These are phyloP conservation scores for Tricholoma saponaceum DNA, from an alignment of 768 basidiomycete genomes.

Conservation along the genomic window DNA sequence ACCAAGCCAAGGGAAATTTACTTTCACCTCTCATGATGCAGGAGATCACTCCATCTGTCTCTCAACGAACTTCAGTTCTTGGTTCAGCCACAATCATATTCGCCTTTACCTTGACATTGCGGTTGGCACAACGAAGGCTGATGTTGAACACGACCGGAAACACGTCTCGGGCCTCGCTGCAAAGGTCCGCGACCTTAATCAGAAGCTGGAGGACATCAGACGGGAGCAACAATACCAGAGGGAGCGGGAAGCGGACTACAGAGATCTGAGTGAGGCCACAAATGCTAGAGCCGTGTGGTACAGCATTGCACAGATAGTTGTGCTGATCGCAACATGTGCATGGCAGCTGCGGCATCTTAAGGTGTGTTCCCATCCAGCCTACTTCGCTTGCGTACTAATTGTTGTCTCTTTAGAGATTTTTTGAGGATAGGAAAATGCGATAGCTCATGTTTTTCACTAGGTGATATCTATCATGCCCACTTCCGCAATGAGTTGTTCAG, in stretches of 20 bases:
- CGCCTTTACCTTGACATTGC: slow-evolving; percentile 93
- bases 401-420: slow-evolving; percentile 57
- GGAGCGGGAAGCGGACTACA: slow-evolving; percentile 88
- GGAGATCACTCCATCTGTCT: slow-evolving; percentile 98
- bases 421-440: slow-evolving; percentile 81
- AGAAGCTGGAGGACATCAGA: slow-evolving; percentile 88
- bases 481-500: slow-evolving; percentile 10
- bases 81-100: slow-evolving; percentile 85
- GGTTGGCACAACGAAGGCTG: slow-evolving; percentile 83
- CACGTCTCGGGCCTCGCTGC: slow-evolving; percentile 79
- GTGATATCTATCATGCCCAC: slow-evolving; percentile 6
- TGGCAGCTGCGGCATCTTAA: slow-evolving; percentile 95
- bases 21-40: slow-evolving; percentile 95
- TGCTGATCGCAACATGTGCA: slow-evolving; percentile 78
- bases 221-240: slow-evolving; percentile 98
- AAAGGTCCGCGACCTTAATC: slow-evolving; percentile 90
- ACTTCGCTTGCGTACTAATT: background rate
- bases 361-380: slow-evolving; percentile 39
- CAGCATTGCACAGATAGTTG: slow-evolving; percentile 80
- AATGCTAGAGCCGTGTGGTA: slow-evolving; percentile 97
- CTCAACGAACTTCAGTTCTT: slow-evolving; percentile 87
- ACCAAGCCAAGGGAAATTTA: slow-evolving; percentile 87
- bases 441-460: slow-evolving; percentile 23
- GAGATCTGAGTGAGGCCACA: slow-evolving; percentile 84
- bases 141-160: slow-evolving; percentile 81